These are phyloP conservation scores for Phytophthora ramorum DNA, from an alignment of 352 stramenopile species.

Conservation along the genomic window DNA sequence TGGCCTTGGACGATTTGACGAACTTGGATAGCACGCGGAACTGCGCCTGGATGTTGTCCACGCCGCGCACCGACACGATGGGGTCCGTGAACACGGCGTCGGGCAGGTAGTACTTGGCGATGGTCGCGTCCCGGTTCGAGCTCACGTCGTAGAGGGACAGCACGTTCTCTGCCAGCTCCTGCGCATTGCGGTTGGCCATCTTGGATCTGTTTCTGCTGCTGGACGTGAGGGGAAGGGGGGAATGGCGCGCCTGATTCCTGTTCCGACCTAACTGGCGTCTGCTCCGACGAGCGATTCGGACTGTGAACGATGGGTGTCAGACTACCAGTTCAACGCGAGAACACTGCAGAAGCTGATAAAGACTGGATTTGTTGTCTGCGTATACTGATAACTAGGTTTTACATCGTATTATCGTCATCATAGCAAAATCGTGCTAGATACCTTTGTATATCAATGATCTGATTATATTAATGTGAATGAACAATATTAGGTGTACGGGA, in stretches of 20 bases:
- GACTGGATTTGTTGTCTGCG: background rate
- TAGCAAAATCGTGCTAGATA: too few relatives aligned
- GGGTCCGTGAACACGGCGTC: constrained; percentile 86
- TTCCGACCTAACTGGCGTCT: constrained; percentile 4
- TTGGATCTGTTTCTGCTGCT: constrained; percentile 2
- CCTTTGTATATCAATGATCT: background rate
- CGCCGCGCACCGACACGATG: constrained; percentile 70
- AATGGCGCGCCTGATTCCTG: constrained; percentile 5
- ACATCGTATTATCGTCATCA: background rate
- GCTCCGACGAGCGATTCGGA: background rate
- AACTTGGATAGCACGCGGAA: constrained; percentile 84
- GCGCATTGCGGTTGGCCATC: constrained; percentile 71
- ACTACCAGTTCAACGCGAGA: constrained; percentile 8
- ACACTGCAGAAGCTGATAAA: background rate
- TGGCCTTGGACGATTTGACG: constrained; percentile 78
- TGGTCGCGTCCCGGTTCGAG: constrained; percentile 67
- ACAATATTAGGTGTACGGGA: background rate
- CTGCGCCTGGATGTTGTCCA: constrained; percentile 88
- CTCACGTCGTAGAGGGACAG: constrained; percentile 88
- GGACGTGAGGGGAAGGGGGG: background rate
- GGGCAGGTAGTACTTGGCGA: constrained; percentile 78
- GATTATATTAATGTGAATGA: background rate
- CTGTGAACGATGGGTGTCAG: constrained; percentile 24
- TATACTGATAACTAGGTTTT: background rate
- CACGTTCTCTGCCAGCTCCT: constrained; percentile 82